phyloP scores from a whole-genome alignment of 2,329 filamentous ascomycete species.

The Botryotinia calthae region DNA sequence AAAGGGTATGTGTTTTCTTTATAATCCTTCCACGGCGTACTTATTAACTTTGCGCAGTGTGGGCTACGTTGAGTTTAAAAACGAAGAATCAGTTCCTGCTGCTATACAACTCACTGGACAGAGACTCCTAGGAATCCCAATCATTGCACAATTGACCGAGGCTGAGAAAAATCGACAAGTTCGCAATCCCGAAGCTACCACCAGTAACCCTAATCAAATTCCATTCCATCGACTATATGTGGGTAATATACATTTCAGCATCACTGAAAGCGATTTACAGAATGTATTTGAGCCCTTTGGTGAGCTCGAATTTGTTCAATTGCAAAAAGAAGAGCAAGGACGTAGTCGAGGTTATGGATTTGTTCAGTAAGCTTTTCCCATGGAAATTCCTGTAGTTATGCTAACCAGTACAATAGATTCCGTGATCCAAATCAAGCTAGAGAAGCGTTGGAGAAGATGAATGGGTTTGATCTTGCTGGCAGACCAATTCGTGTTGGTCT shows the following conservation, averaged over 20 bases:
- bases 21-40: neutral
- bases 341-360: slow-evolving; percentile 96
- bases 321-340: slow-evolving; percentile 92
- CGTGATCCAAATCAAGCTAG: slow-evolving; percentile 86
- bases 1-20: slow-evolving; percentile 70
- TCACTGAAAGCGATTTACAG: slow-evolving; percentile 92
- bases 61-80: slow-evolving; percentile 98
- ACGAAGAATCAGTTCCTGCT: slow-evolving; percentile 87
- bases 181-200: slow-evolving; percentile 69
- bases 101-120: slow-evolving; percentile 98
- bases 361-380: slow-evolving; percentile 74
- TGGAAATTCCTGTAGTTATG: neutral
- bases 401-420: slow-evolving; percentile 62
- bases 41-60: slow-evolving; percentile 62
- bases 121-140: slow-evolving; percentile 96
- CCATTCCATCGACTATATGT: slow-evolving; percentile 98
- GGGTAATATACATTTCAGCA: slow-evolving; percentile 99
- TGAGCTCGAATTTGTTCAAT: slow-evolving; percentile 93
- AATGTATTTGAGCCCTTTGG: slow-evolving; percentile 98
- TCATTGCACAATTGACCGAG: slow-evolving; percentile 97
- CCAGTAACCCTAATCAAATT: slow-evolving; percentile 73
- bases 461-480: slow-evolving; percentile 95
- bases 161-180: slow-evolving; percentile 99
- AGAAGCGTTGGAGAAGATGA: slow-evolving; percentile 97
- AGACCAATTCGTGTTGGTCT: slow-evolving; percentile 97